A percentile compares a stretch with the other conserved stretches of the same genome.
Evolutionary conservation across 1,139 yeast genomes (phyloP).

Genomic region (Protomyces inouyei): DNA sequence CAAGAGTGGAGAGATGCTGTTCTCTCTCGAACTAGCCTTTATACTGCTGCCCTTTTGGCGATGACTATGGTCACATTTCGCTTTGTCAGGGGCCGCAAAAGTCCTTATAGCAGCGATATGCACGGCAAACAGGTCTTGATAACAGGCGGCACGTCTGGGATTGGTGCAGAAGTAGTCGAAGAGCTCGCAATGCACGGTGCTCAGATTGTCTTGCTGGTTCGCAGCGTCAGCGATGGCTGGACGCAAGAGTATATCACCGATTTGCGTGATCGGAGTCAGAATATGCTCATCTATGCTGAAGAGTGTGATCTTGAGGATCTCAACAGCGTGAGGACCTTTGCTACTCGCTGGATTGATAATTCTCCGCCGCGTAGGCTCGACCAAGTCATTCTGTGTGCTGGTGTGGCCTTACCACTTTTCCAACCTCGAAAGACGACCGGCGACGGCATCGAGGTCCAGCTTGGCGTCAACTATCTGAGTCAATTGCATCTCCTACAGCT

Average conservation of each 20-base stretch:
- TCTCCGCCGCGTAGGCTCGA: slow-evolving; percentile 86
- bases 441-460: slow-evolving; percentile 83
- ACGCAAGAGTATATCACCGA: slow-evolving; percentile 72
- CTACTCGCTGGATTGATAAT: slow-evolving; percentile 90
- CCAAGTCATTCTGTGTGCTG: slow-evolving; percentile 83
- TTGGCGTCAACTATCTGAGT: slow-evolving; percentile 74
- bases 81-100: slow-evolving; percentile 36
- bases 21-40: background rate
- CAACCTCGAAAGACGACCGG: slow-evolving; percentile 55
- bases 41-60: background rate
- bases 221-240: slow-evolving; percentile 66
- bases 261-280: slow-evolving; percentile 62
- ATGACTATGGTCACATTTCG: background rate
- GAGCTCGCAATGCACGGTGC: slow-evolving; percentile 82
- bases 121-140: slow-evolving; percentile 83
- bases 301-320: slow-evolving; percentile 74
- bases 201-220: slow-evolving; percentile 68
- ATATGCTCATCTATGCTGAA: slow-evolving; percentile 78
- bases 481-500: slow-evolving; percentile 76
- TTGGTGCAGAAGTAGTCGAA: slow-evolving; percentile 70
- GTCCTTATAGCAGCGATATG: slow-evolving; percentile 86
- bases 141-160: slow-evolving; percentile 88
- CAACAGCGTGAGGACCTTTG: slow-evolving; percentile 78
- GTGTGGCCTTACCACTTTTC: slow-evolving; percentile 68
- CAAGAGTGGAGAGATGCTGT: slow-evolving; percentile 9